Evolutionary conservation across 257 asterid genomes (phyloP).

Genomic region (Solanum lignicaule): DNA sequence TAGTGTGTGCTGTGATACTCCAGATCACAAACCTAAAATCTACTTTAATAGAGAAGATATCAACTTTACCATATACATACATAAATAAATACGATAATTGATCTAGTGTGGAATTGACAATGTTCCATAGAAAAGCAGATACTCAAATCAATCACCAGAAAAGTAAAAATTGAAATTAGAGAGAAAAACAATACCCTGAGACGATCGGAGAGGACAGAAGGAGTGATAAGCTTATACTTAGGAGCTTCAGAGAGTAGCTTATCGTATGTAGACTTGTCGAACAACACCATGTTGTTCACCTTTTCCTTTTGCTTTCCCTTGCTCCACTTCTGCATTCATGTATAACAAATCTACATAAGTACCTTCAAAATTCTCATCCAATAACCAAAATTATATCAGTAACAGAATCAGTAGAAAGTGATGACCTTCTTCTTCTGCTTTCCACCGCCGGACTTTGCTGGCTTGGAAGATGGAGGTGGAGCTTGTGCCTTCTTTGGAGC

Average conservation of each 20-base stretch:
- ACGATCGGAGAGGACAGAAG: slow-evolving; percentile 86
- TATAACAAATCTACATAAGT: neutral
- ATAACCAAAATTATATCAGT: neutral
- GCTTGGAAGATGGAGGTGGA: slow-evolving; percentile 88
- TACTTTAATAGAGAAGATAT: neutral
- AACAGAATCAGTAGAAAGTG: neutral
- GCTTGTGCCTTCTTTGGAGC: slow-evolving; percentile 95
- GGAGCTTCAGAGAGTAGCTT: slow-evolving; percentile 81
- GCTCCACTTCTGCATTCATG: slow-evolving; percentile 56
- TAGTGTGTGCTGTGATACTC: neutral
- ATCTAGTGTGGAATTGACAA: neutral
- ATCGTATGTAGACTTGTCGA: slow-evolving; percentile 77
- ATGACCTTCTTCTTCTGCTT: slow-evolving; percentile 93
- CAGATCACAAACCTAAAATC: neutral
- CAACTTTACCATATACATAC: neutral
- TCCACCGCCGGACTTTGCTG: slow-evolving; percentile 88
- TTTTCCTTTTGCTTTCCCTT: slow-evolving; percentile 97
- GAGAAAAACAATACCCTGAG: slow-evolving; percentile 48
- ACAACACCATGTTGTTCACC: slow-evolving; percentile 92
- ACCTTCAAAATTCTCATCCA: neutral
- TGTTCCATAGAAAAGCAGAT: neutral
- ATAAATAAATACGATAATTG: neutral
- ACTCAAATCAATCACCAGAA: neutral
- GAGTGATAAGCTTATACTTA: slow-evolving; percentile 87
- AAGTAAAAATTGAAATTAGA: neutral